A percentile compares a stretch with the other conserved stretches of the same genome.
phyloP scores from a whole-genome alignment of 495 filamentous ascomycete species.

The Alectoria sarmentosa region DNA sequence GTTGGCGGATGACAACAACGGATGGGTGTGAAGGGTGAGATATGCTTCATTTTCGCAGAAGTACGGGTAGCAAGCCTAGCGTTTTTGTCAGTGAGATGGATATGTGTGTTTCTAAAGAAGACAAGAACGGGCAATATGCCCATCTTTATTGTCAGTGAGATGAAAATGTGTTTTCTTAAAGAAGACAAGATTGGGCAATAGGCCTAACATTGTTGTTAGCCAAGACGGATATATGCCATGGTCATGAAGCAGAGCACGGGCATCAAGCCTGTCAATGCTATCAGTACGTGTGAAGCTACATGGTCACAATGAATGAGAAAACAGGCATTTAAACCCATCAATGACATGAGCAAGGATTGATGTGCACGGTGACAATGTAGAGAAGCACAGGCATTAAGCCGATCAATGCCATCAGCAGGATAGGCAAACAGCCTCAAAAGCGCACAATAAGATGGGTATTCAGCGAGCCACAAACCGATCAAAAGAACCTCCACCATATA shows the following conservation, averaged over 20 bases:
- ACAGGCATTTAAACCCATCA: neutral
- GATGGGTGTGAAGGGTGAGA: neutral
- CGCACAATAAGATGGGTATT: neutral
- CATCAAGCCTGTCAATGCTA: neutral
- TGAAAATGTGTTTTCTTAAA: neutral
- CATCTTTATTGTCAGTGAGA: neutral
- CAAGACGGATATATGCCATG: neutral
- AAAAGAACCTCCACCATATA: conserved; percentile 92
- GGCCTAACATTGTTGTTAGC: neutral
- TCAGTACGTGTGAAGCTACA: neutral
- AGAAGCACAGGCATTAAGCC: neutral
- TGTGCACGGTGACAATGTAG: neutral
- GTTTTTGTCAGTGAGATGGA: neutral
- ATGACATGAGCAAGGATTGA: neutral
- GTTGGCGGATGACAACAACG: neutral
- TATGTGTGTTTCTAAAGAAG: neutral
- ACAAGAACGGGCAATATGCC: neutral
- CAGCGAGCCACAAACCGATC: neutral
- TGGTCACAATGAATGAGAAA: neutral
- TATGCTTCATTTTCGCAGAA: neutral
- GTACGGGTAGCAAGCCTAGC: neutral
- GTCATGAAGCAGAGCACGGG: neutral
- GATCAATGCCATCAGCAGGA: neutral
- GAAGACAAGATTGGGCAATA: neutral
- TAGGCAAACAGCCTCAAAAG: neutral